Evolutionary conservation across 768 basidiomycete species (phyloP).

Genomic region (Hygrophorus pudorinus): DNA sequence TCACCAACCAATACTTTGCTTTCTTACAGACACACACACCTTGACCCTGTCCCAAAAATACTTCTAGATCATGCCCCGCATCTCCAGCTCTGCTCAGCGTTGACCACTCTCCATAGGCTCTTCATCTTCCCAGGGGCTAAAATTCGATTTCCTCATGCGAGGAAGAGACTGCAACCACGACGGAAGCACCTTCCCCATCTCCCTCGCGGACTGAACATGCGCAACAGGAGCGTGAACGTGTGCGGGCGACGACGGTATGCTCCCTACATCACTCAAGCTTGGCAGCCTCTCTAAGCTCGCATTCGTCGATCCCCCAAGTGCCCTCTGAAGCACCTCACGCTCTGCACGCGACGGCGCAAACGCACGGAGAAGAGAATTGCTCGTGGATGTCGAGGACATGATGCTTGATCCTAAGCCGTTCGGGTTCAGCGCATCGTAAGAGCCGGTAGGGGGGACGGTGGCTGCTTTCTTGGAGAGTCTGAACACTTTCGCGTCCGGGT

Average conservation of each 20-base stretch:
- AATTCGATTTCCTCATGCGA: constrained; percentile 56
- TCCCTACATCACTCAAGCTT: constrained; percentile 67
- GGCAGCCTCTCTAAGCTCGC: constrained; percentile 70
- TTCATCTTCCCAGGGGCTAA: constrained; percentile 80
- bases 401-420: constrained; percentile 36
- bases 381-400: constrained; percentile 31
- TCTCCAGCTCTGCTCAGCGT: constrained; percentile 5
- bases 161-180: constrained; percentile 63
- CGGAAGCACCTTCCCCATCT: constrained; percentile 25
- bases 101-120: constrained; percentile 22
- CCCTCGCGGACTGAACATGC: constrained; percentile 4
- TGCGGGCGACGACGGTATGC: constrained; percentile 59
- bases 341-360: constrained; percentile 86
- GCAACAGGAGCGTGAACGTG: constrained; percentile 33
- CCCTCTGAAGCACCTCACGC: constrained; percentile 75
- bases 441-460: constrained; percentile 11
- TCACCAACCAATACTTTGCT: too few relatives aligned
- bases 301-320: constrained; percentile 65
- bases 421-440: constrained; percentile 53
- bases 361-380: constrained; percentile 53
- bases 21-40: too few relatives aligned
- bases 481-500: constrained; percentile 84
- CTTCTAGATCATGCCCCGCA: neutral
- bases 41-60: neutral
- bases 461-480: constrained; percentile 33